Evolutionary conservation across 495 filamentous ascomycete genomes (phyloP), one percentile per base, ranked within the genome.

Genomic region (Glonium stellatum): DNA sequence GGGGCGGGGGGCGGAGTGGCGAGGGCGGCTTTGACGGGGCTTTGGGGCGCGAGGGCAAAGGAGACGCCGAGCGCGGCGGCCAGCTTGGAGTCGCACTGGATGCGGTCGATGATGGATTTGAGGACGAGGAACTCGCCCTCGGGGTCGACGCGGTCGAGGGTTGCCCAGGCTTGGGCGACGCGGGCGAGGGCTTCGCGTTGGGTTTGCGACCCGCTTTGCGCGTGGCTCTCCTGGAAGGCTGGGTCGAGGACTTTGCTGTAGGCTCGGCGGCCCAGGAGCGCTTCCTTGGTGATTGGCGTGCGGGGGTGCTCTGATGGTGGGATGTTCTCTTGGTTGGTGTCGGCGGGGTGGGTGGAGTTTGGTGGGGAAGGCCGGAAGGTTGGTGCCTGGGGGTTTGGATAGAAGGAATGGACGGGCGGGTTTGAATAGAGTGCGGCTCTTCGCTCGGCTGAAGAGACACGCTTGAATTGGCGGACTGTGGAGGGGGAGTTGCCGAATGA

Each of bases 401-500:
- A 54, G 61, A 68, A 68, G 19, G 65, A 65, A 35, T 56, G 55
- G 36, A 72, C 69, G 1, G 78, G 70, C 0, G 61, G 67, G 50
- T 68, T 68, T 1, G 65, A 62, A 8, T 44, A 48, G 1, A 62
- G 58, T 23, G 61, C 68, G 31, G 53, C 55, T 42, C 39, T 64
- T 39, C 84, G 60, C 82, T 82, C 63, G 87, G 84, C 8, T 19
- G 70, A 70, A 1, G 90, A 93, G 1, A 92, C 90, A 19, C 92
- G 84, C 57, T 89, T 87, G 76, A 96, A 97, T 51, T 92, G 87
- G 34, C 90, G 85, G 52, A 92, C 85, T 13, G 93, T 95, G 0
- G 90, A 95, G 0, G 87, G 88, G 19, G 84, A 84, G 70, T 97
- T 97, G 34, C 92, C 93, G 69, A 92, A 97, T 50, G 84, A 89